A percentile compares a stretch with the other conserved stretches of the same genome.
Conservation (phyloP, 192 early-diverging fungal species). For the Piromyces sp. region DNA sequence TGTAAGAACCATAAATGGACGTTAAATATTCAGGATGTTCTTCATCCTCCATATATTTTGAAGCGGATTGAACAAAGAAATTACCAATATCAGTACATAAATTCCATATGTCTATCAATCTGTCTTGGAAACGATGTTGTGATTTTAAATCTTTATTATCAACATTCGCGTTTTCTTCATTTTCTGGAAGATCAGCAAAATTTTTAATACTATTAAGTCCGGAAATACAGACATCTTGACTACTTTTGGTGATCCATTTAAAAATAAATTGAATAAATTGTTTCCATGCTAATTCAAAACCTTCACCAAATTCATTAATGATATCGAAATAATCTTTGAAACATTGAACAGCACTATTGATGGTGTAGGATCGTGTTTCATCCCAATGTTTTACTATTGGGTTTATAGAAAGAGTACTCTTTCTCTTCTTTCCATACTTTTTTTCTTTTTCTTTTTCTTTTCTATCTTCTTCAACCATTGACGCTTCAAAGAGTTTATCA, state of each 20-base stretch:
- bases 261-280: slow-evolving; percentile 57
- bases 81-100: neutral
- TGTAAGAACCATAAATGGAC: slow-evolving; percentile 25
- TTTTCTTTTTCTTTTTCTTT: slow-evolving; percentile 2
- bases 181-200: slow-evolving; percentile 11
- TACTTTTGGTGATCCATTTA: slow-evolving; percentile 39
- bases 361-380: slow-evolving; percentile 63
- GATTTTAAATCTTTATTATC: neutral
- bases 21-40: slow-evolving; percentile 1
- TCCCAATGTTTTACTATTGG: slow-evolving; percentile 70
- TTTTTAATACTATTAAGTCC: slow-evolving; percentile 48
- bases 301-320: slow-evolving; percentile 32
- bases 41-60: slow-evolving; percentile 1
- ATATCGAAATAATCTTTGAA: slow-evolving; percentile 47
- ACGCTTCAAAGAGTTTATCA: slow-evolving; percentile 17
- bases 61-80: slow-evolving; percentile 2
- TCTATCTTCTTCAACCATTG: slow-evolving; percentile 20
- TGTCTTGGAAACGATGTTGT: neutral
- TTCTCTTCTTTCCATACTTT: slow-evolving; percentile 11
- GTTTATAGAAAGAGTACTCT: slow-evolving; percentile 24
- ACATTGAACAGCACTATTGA: slow-evolving; percentile 48
- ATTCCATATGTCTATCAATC: slow-evolving; percentile 1
- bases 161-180: neutral
- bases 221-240: slow-evolving; percentile 60
- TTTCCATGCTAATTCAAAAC: slow-evolving; percentile 49